phyloP scores from a whole-genome alignment of 2,329 filamentous ascomycete species.

The Thermomyces lanuginosus region DNA sequence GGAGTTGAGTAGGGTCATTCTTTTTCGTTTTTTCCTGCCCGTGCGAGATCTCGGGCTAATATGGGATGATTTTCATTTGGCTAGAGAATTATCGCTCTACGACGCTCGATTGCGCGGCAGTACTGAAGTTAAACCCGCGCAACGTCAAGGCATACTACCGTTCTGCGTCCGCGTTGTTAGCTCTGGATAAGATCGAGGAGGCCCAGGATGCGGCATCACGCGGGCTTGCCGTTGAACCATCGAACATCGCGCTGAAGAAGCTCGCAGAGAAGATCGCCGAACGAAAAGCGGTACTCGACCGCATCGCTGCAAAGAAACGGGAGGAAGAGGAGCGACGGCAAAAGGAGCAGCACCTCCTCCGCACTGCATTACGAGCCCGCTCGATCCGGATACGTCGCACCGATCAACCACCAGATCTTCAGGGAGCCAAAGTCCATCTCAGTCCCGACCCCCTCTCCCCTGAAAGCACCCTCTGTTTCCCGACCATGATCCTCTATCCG shows the following conservation, averaged over 20 bases:
- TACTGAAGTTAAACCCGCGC: conserved; percentile 57
- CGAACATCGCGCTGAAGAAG: conserved; percentile 49
- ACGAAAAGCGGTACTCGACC: conserved; percentile 40
- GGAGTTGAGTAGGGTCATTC: conserved; percentile 46
- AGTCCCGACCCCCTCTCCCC: conserved; percentile 58
- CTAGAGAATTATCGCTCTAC: conserved; percentile 71
- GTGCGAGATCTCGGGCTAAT: conserved; percentile 8
- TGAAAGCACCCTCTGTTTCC: conserved; percentile 55
- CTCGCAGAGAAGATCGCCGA: conserved; percentile 48
- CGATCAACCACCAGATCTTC: conserved; percentile 63
- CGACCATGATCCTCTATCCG: conserved; percentile 73
- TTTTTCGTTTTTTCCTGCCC: background rate
- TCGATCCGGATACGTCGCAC: conserved; percentile 53
- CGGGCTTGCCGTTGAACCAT: conserved; percentile 55
- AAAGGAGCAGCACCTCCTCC: conserved; percentile 45
- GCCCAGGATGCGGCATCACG: conserved; percentile 62
- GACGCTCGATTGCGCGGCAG: conserved; percentile 67
- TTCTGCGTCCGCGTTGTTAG: conserved; percentile 59
- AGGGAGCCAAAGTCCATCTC: conserved; percentile 60
- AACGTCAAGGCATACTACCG: conserved; percentile 91
- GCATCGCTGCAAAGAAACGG: conserved; percentile 39
- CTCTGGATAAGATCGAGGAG: conserved; percentile 61
- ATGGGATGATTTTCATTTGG: conserved; percentile 3
- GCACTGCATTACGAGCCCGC: conserved; percentile 50
- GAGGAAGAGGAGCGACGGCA: conserved; percentile 30